Evolutionary conservation across 2,329 filamentous ascomycete species (phyloP).

Genomic region (Aureobasidium musti): DNA sequence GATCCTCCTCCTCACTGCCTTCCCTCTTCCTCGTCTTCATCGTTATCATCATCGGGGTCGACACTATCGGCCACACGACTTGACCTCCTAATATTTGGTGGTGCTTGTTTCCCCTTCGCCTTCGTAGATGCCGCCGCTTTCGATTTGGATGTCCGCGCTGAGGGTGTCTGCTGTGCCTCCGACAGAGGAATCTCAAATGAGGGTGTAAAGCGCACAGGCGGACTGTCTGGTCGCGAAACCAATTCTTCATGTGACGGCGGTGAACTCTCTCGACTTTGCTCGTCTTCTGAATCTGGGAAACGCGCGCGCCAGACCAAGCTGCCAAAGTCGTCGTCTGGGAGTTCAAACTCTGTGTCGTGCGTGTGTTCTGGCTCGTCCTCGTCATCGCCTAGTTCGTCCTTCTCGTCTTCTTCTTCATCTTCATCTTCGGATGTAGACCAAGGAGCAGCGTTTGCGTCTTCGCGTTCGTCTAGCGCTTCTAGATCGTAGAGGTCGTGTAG

Average conservation of each 20-base stretch:
- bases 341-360: conserved; percentile 43
- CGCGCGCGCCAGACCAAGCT: conserved; percentile 49
- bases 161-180: conserved; percentile 10
- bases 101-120: conserved; percentile 3
- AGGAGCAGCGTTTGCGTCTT: conserved; percentile 56
- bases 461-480: conserved; percentile 80
- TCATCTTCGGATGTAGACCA: conserved; percentile 51
- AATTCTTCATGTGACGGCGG: conserved; percentile 39
- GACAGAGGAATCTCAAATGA: conserved; percentile 33
- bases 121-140: conserved; percentile 7
- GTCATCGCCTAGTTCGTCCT: conserved; percentile 45
- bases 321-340: conserved; percentile 48
- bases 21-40: conserved; percentile 26
- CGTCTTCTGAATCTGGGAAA: conserved; percentile 35
- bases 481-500: conserved; percentile 82
- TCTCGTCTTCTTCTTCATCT: conserved; percentile 46
- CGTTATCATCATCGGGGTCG: conserved; percentile 25
- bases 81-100: conserved; percentile 19
- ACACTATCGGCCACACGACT: conserved; percentile 30
- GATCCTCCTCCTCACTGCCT: conserved; percentile 3
- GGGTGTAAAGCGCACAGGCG: conserved; percentile 41
- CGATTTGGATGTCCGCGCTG: not conserved
- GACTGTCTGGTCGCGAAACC: conserved; percentile 36
- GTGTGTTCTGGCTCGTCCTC: conserved; percentile 40
- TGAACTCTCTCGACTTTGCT: conserved; percentile 7